Conservation (phyloP, 139 green algal species). For the Deuterostichococcus epilithicus region DNA sequence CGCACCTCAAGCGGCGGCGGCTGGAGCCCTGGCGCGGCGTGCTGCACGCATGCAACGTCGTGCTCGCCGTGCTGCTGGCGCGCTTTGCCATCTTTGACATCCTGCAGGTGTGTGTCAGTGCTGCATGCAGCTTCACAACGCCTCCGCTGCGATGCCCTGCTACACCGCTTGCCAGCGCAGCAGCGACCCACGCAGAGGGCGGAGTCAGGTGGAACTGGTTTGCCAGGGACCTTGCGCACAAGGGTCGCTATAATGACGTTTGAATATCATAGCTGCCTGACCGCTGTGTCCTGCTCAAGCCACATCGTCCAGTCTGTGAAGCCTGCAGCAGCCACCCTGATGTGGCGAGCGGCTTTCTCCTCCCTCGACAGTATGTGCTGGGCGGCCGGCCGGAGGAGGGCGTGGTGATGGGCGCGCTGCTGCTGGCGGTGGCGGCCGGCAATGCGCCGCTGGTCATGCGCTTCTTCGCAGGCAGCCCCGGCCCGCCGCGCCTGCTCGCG, state of each 20-base stretch:
- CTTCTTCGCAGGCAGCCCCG: constrained; percentile 28
- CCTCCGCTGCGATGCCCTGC: constrained; percentile 16
- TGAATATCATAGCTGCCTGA: too few relatives aligned
- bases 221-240: too few relatives aligned
- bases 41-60: constrained; percentile 37
- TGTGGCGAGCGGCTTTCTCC: too few relatives aligned
- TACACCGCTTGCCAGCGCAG: too few relatives aligned
- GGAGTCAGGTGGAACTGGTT: too few relatives aligned
- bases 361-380: constrained; percentile 20
- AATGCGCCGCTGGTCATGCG: constrained; percentile 64
- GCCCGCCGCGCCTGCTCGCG: constrained; percentile 21
- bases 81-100: constrained; percentile 89
- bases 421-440: constrained; percentile 48
- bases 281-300: too few relatives aligned
- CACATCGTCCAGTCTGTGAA: too few relatives aligned
- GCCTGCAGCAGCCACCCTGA: too few relatives aligned
- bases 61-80: constrained; percentile 54
- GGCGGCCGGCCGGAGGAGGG: constrained; percentile 70
- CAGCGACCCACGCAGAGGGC: too few relatives aligned
- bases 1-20: constrained; percentile 3
- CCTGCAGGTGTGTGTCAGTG: constrained; percentile 31
- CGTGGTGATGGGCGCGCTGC: constrained; percentile 69
- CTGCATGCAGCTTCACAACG: constrained; percentile 13
- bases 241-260: too few relatives aligned
- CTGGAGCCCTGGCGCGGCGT: constrained; percentile 53